These are phyloP conservation scores for Mortierella sp. DNA, from an alignment of 371 early-diverging fungal species.

Conservation along the genomic window DNA sequence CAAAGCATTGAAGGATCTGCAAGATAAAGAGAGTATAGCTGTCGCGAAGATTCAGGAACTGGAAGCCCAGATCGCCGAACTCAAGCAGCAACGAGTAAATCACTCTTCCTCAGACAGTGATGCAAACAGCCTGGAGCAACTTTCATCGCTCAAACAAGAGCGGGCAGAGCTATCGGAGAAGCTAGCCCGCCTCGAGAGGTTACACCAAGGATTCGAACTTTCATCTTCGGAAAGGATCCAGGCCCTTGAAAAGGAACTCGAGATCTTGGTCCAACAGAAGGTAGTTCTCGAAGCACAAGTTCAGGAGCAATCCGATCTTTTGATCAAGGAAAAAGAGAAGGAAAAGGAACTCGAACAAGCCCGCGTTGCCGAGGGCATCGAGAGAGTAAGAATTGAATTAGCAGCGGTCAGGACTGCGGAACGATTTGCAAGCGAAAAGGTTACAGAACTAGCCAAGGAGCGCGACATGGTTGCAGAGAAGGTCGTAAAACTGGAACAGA, in stretches of 20 bases:
- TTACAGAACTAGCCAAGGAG: conserved; percentile 45
- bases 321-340: conserved; percentile 44
- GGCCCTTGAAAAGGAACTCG: conserved; percentile 38
- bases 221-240: conserved; percentile 51
- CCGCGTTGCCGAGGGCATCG: conserved; percentile 35
- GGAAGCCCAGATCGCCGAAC: conserved; percentile 17
- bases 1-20: conserved; percentile 37
- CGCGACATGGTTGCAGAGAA: conserved; percentile 52
- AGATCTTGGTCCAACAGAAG: conserved; percentile 31
- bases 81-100: background rate
- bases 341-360: conserved; percentile 38
- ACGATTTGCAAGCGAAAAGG: conserved; percentile 32
- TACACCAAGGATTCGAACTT: conserved; percentile 41
- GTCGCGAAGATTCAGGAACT: conserved; percentile 11
- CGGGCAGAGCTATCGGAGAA: conserved; percentile 59
- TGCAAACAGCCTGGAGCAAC: conserved; percentile 39
- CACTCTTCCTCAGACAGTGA: conserved; percentile 5
- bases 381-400: conserved; percentile 37
- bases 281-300: conserved; percentile 41
- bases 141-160: conserved; percentile 60
- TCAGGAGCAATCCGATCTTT: conserved; percentile 42
- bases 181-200: conserved; percentile 48
- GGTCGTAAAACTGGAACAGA: conserved; percentile 56
- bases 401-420: conserved; percentile 39
- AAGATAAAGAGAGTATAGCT: conserved; percentile 11